Percentiles rank a stretch among this genome's conserved stretches.
Evolutionary conservation across 2,329 filamentous ascomycete genomes (phyloP).

Genomic region (Exophiala sp.): DNA sequence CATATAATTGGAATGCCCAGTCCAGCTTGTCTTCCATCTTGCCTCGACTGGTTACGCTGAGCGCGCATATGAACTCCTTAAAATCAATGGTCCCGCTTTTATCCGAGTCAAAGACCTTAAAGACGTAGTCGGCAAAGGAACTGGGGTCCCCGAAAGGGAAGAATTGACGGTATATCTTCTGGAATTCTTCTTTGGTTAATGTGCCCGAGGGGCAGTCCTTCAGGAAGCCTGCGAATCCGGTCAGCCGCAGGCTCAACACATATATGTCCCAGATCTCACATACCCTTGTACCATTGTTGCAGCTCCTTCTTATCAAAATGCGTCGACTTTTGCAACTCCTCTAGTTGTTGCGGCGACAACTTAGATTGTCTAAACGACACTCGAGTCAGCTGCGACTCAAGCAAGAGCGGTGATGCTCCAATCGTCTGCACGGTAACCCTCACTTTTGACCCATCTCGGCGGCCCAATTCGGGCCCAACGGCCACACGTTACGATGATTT

Average conservation of each 20-base stretch:
- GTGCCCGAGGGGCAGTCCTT: constrained; percentile 97
- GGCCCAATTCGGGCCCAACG: constrained; percentile 18
- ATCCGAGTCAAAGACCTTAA: constrained; percentile 97
- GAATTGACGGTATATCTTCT: constrained; percentile 99
- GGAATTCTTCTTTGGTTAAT: constrained; percentile 96
- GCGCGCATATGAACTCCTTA: constrained; percentile 97
- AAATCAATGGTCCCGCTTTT: constrained; percentile 98
- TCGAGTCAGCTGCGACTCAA: background rate
- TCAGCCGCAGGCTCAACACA: constrained; percentile 7
- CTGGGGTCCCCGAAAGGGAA: constrained; percentile 98
- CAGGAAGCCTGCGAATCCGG: constrained; percentile 50
- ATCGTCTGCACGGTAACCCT: constrained; percentile 2
- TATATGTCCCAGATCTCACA: constrained; percentile 29
- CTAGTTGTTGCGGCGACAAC: constrained; percentile 91
- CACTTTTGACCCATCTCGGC: constrained; percentile 25
- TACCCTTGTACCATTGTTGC: constrained; percentile 99
- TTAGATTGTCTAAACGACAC: constrained; percentile 79
- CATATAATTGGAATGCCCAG: constrained; percentile 98
- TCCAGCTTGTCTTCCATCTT: constrained; percentile 99
- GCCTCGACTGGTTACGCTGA: constrained; percentile 92
- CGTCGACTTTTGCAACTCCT: constrained; percentile 90
- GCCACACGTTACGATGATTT: constrained; percentile 9
- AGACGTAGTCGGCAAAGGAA: constrained; percentile 97
- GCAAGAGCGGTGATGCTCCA: background rate
- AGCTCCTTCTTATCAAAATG: constrained; percentile 99